phyloP scores from a whole-genome alignment of 129 eudicot genomes.

The Flaveria robusta region DNA sequence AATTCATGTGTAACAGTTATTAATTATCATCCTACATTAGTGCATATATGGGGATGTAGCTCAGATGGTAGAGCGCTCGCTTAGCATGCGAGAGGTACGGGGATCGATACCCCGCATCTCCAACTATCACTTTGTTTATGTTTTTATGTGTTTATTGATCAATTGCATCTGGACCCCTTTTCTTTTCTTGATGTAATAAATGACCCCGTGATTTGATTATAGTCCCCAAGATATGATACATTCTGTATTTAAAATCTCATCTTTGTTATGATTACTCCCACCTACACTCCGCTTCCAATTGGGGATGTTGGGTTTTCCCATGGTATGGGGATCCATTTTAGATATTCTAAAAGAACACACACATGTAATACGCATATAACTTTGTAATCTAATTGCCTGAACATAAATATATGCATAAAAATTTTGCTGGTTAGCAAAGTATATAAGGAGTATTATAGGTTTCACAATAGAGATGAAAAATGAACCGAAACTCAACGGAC shows the following conservation, averaged over 20 bases:
- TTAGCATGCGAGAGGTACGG: conserved; percentile 89
- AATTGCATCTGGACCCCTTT: conserved; percentile 17
- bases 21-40: no score
- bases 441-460: no score
- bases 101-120: conserved; percentile 74
- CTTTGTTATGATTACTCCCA: conserved; percentile 11
- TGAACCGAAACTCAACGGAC: no score
- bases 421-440: no score
- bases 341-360: neutral
- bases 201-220: conserved; percentile 9
- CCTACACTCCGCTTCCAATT: neutral
- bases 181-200: neutral
- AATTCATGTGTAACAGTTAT: no score
- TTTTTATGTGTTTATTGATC: neutral
- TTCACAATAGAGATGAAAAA: no score
- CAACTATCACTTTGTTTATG: neutral
- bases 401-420: no score
- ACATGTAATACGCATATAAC: neutral
- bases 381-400: neutral
- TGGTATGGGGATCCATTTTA: conserved; percentile 10
- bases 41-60: conserved; percentile 82
- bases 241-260: conserved; percentile 1
- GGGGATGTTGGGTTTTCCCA: neutral
- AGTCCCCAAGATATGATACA: conserved; percentile 11
- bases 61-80: conserved; percentile 87